A percentile compares a stretch with the other conserved stretches of the same genome.
Evolutionary conservation across 2,329 filamentous ascomycete species (phyloP).

Genomic region (Ophiostoma pallidulum): DNA sequence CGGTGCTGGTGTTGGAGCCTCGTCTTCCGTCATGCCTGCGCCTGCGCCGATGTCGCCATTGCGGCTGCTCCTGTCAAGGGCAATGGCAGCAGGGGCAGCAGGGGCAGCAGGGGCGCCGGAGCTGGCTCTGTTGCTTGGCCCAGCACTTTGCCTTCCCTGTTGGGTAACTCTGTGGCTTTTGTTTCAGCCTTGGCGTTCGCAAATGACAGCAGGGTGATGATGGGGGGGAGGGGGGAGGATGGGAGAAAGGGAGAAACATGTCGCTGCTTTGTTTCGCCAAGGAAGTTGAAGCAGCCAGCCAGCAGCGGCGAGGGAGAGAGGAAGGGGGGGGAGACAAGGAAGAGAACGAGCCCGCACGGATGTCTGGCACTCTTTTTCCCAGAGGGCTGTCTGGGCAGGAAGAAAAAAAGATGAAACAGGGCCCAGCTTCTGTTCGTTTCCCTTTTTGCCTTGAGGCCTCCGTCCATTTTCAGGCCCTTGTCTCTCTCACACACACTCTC

Average conservation of each 20-base stretch:
- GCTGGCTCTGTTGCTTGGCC: too few relatives aligned
- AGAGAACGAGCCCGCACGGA: not conserved
- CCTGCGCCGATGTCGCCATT: not conserved
- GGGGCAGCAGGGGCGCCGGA: too few relatives aligned
- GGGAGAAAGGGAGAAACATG: slow-evolving; percentile 9
- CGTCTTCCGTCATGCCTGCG: not conserved
- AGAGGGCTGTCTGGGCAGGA: too few relatives aligned
- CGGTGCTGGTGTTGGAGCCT: not conserved
- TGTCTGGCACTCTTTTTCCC: too few relatives aligned
- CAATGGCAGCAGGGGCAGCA: not conserved
- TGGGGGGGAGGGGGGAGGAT: not conserved
- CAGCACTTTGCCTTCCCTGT: not conserved
- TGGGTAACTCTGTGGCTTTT: slow-evolving; percentile 1
- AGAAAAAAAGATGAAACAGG: slow-evolving; percentile 9
- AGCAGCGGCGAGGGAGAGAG: not conserved
- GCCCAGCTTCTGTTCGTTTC: not conserved
- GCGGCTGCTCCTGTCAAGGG: not conserved
- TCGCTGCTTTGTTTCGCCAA: slow-evolving; percentile 15
- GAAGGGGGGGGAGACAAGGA: not conserved
- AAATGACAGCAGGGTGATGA: not conserved
- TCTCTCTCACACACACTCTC: too few relatives aligned
- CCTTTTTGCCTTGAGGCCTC: too few relatives aligned
- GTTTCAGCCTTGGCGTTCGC: slow-evolving; percentile 32
- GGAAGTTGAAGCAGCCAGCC: too few relatives aligned
- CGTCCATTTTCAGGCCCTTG: not conserved